Percentiles rank a stretch among this genome's conserved stretches.
Conservation (phyloP, 2,329 filamentous ascomycete genomes). For the Pseudogymnoascus sp. region DNA sequence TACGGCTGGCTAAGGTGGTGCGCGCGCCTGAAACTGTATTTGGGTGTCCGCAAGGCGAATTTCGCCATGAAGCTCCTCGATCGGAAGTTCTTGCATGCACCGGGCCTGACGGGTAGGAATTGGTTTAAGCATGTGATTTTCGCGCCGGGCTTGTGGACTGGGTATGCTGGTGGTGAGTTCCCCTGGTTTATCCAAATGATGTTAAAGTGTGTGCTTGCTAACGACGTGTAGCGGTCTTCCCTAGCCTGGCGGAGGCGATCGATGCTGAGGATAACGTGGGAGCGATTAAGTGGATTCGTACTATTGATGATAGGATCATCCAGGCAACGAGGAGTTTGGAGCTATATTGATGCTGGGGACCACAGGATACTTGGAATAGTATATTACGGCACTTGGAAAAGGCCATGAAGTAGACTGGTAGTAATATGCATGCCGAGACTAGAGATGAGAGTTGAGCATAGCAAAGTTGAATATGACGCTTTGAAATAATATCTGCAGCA, state of each 20-base stretch:
- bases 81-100: constrained; percentile 66
- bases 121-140: constrained; percentile 98
- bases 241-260: constrained; percentile 56
- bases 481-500: background rate
- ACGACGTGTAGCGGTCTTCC: constrained; percentile 46
- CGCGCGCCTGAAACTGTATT: constrained; percentile 56
- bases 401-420: background rate
- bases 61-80: constrained; percentile 79
- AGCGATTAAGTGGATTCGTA: constrained; percentile 51
- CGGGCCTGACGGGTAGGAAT: constrained; percentile 67
- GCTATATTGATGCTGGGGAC: background rate
- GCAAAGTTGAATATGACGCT: background rate
- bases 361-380: background rate
- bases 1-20: constrained; percentile 77
- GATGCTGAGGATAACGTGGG: constrained; percentile 51
- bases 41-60: constrained; percentile 62
- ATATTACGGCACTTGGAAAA: background rate
- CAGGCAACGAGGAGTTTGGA: constrained; percentile 38
- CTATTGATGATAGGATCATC: constrained; percentile 46
- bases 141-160: constrained; percentile 85
- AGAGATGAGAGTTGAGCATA: background rate
- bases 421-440: background rate
- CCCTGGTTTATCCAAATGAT: constrained; percentile 44
- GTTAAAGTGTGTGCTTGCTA: constrained; percentile 13
- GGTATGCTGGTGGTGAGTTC: constrained; percentile 70